Base-by-base conservation (phyloP, 2,329 filamentous ascomycete species). In the Leptographium galeiforme region DNA sequence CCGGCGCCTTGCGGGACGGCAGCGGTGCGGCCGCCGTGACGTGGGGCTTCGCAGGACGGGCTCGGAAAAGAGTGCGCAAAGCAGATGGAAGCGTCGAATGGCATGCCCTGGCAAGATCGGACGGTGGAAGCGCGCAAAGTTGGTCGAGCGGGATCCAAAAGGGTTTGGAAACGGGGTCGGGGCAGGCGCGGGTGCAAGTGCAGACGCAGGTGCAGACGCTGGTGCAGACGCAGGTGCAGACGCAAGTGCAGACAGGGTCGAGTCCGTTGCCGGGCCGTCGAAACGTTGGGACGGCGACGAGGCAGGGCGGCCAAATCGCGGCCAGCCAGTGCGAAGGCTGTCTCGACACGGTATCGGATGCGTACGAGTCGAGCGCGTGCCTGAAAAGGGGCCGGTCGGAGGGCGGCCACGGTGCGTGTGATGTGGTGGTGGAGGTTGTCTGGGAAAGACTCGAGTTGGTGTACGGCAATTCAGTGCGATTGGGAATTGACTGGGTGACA, bases 401-500 rank as follows among this genome's bases (percentile, higher is more conserved):
- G 45, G 32, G 13, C 7, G 30, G 45, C 10, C 13, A 32, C 16
- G 46, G n/a, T 30, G 43, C 8, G 25, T 14, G 25, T 12, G 43
- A 32, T 45, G 13, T 32, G 43, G 43, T 49, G 33, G 47, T 39
- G 47, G 36, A 49, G 47, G 47, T 48, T 38, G 46, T 38, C 36
- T 30, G 47, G 18, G 19, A 32, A 14, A 13, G 13, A 40, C 39
- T 45, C 25, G 34, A 38, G 16, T 34, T 49, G 18, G 34, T 49
- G 18, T 38, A 25, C 8, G 34, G 36, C 30, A 38, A 19, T 39
- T 13, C 11, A 19, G 30, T 34, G 47, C 47, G 47, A 49, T 49
- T 49, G 47, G 47, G 47, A 49, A 49, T 49, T 25, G 47, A 49
- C 34, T 39, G 47, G 47, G n/a, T 30, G 47, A n/a, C 47, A 16